Conservation (phyloP, 2,329 filamentous ascomycete species). For the Scortechinia acanthostroma region DNA sequence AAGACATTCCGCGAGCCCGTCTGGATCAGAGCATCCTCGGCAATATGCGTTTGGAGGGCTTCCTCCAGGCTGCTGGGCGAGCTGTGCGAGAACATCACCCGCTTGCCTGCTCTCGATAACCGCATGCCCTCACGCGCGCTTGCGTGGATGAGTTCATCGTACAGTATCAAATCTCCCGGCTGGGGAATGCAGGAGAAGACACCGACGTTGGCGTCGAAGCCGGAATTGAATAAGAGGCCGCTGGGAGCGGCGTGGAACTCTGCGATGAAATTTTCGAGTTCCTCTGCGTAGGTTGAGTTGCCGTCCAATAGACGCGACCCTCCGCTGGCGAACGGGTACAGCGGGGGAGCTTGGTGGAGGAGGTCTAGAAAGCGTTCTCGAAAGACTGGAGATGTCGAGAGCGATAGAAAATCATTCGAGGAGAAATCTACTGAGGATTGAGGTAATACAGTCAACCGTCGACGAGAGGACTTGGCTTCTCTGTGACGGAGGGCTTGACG, state of each 20-base stretch:
- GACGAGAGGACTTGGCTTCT: neutral
- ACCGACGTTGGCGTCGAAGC: slow-evolving; percentile 43
- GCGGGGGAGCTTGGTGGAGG: slow-evolving; percentile 21
- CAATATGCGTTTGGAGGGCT: slow-evolving; percentile 18
- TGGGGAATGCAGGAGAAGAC: slow-evolving; percentile 39
- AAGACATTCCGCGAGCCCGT: slow-evolving; percentile 21
- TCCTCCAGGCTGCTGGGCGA: slow-evolving; percentile 22
- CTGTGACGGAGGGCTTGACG: neutral
- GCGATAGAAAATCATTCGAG: slow-evolving; percentile 58
- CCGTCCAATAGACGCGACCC: slow-evolving; percentile 61
- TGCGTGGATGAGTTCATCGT: slow-evolving; percentile 62
- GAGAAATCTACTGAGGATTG: slow-evolving; percentile 41
- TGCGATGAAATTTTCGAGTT: slow-evolving; percentile 50
- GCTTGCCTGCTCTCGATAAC: slow-evolving; percentile 37
- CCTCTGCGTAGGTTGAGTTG: slow-evolving; percentile 50
- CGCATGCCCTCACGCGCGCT: slow-evolving; percentile 60
- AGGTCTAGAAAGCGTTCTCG: slow-evolving; percentile 35
- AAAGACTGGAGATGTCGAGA: slow-evolving; percentile 36
- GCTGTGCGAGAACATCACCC: slow-evolving; percentile 37
- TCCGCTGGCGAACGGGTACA: slow-evolving; percentile 38
- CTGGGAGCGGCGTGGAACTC: slow-evolving; percentile 47
- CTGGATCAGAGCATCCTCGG: slow-evolving; percentile 16
- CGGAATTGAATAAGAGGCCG: slow-evolving; percentile 53
- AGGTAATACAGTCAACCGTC: neutral
- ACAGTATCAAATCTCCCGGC: slow-evolving; percentile 46